These are phyloP conservation scores for Colletotrichum sp. DNA, from an alignment of 2,329 filamentous ascomycete species.

Conservation along the genomic window DNA sequence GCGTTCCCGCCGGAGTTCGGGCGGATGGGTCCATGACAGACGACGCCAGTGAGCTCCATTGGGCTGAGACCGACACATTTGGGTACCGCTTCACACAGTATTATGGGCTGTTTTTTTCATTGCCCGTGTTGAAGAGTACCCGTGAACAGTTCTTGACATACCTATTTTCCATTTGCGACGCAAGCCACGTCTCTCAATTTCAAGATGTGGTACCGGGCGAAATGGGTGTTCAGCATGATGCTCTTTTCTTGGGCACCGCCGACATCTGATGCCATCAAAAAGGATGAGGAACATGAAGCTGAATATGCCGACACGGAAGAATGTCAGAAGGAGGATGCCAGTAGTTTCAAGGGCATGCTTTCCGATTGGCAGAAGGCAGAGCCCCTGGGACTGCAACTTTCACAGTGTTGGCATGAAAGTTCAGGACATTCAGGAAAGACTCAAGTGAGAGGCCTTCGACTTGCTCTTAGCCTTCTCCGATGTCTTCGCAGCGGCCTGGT, in stretches of 20 bases:
- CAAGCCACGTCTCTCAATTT: background rate
- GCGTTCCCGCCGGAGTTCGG: background rate
- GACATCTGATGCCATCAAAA: background rate
- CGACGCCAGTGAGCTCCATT: background rate
- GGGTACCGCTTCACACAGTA: background rate
- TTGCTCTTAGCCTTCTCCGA: background rate
- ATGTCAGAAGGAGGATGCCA: background rate
- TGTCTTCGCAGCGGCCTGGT: background rate
- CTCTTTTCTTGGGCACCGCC: background rate
- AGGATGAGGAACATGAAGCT: background rate
- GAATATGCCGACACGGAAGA: background rate
- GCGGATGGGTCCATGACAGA: background rate
- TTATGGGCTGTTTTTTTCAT: background rate
- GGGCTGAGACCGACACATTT: background rate
- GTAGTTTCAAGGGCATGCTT: background rate
- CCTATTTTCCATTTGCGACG: background rate
- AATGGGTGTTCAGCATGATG: background rate
- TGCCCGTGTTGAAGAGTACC: background rate
- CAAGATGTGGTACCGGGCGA: background rate
- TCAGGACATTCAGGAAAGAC: background rate
- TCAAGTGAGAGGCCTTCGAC: background rate
- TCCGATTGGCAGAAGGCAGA: background rate
- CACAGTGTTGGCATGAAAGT: background rate
- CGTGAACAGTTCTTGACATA: background rate
- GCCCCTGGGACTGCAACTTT: background rate